Evolutionary conservation across 1,284 basidiomycete genomes (phyloP).

Genomic region (Laetiporus sulphureus): DNA sequence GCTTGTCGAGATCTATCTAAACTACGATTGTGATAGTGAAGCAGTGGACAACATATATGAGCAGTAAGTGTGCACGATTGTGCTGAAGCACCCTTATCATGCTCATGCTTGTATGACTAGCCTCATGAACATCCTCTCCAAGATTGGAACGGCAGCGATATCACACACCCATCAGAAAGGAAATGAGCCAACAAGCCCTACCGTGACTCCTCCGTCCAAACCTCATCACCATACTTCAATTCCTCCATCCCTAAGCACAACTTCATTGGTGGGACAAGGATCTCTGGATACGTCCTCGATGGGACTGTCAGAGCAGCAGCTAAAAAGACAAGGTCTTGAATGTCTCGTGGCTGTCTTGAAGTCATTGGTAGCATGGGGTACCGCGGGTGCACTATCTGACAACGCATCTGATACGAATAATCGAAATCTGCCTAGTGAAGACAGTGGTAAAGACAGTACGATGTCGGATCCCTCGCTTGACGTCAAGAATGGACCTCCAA

Average conservation of each 20-base stretch:
- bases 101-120: slow-evolving; percentile 31
- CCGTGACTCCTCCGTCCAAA: slow-evolving; percentile 47
- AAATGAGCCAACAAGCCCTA: slow-evolving; percentile 54
- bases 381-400: slow-evolving; percentile 40
- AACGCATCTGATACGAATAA: slow-evolving; percentile 32
- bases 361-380: slow-evolving; percentile 89
- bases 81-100: neutral
- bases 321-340: slow-evolving; percentile 85
- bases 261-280: slow-evolving; percentile 61
- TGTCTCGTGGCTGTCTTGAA: slow-evolving; percentile 83
- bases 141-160: slow-evolving; percentile 73
- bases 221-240: slow-evolving; percentile 36
- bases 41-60: slow-evolving; percentile 96
- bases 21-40: slow-evolving; percentile 94
- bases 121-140: slow-evolving; percentile 91
- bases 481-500: slow-evolving; percentile 43
- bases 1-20: slow-evolving; percentile 94
- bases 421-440: slow-evolving; percentile 44
- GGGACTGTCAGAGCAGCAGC: slow-evolving; percentile 75
- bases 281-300: slow-evolving; percentile 58
- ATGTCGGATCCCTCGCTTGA: slow-evolving; percentile 44
- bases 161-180: slow-evolving; percentile 39
- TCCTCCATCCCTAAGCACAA: slow-evolving; percentile 60
- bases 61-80: slow-evolving; percentile 46
- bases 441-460: slow-evolving; percentile 40